Conservation (phyloP, 2,329 filamentous ascomycete species). For the Fusarium scirpi region DNA sequence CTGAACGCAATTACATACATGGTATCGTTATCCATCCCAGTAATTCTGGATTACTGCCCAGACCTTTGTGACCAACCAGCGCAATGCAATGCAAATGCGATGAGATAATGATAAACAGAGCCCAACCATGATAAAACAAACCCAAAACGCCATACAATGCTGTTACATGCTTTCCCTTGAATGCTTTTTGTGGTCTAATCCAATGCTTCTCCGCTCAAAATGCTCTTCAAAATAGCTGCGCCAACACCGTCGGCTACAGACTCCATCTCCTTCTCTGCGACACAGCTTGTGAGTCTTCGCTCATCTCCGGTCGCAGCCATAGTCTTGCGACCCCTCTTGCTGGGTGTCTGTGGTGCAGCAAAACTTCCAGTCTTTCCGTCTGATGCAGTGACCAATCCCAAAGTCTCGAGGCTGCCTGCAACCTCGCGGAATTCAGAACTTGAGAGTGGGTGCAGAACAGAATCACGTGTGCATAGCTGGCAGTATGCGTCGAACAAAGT, state of each 20-base stretch:
- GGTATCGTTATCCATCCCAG: slow-evolving; percentile 33
- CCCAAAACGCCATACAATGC: slow-evolving; percentile 42
- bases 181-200: slow-evolving; percentile 54
- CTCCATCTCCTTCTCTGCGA: slow-evolving; percentile 83
- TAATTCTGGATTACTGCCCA: slow-evolving; percentile 15
- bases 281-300: slow-evolving; percentile 80
- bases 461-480: slow-evolving; percentile 84
- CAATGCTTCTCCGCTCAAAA: slow-evolving; percentile 71
- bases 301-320: slow-evolving; percentile 74
- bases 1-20: slow-evolving; percentile 32
- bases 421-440: slow-evolving; percentile 96
- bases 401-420: slow-evolving; percentile 86
- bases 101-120: slow-evolving; percentile 18
- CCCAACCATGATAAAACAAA: slow-evolving; percentile 6
- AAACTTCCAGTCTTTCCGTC: slow-evolving; percentile 79
- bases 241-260: slow-evolving; percentile 74
- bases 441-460: slow-evolving; percentile 89
- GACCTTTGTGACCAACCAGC: slow-evolving; percentile 23
- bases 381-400: slow-evolving; percentile 80
- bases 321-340: slow-evolving; percentile 72
- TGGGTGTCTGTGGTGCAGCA: slow-evolving; percentile 74
- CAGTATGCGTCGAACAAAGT: slow-evolving; percentile 87
- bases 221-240: slow-evolving; percentile 70
- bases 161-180: slow-evolving; percentile 25
- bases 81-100: slow-evolving; percentile 37